These are phyloP conservation scores for Pogostemon cablin DNA, from an alignment of 257 asterid genomes.

Conservation along the genomic window DNA sequence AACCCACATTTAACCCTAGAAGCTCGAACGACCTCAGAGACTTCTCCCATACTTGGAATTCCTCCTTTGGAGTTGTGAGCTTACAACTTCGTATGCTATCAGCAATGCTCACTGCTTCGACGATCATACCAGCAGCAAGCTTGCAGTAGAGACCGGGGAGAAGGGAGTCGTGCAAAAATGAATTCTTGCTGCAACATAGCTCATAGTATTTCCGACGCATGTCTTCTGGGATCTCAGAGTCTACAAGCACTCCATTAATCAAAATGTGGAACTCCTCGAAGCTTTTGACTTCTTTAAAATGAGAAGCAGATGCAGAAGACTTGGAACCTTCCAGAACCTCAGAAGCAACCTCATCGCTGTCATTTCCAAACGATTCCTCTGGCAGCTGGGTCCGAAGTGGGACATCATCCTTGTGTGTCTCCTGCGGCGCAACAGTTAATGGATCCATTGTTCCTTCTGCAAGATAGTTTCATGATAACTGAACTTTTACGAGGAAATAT, in stretches of 20 bases:
- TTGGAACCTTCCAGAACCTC: conserved; percentile 57
- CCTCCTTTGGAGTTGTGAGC: conserved; percentile 42
- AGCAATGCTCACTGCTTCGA: conserved; percentile 44
- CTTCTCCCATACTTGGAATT: conserved; percentile 56
- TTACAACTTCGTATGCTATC: conserved; percentile 50
- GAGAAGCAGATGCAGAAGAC: conserved; percentile 31
- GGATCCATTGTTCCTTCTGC: conserved; percentile 39
- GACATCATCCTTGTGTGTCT: conserved; percentile 31
- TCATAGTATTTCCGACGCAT: conserved; percentile 47
- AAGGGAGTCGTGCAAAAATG: conserved; percentile 47
- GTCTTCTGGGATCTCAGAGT: conserved; percentile 55
- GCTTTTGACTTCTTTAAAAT: conserved; percentile 44
- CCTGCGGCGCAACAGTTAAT: conserved; percentile 35
- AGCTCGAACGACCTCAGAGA: conserved; percentile 57
- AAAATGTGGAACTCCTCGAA: conserved; percentile 53
- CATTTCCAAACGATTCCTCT: conserved; percentile 52
- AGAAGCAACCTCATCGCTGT: conserved; percentile 62
- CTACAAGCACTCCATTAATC: conserved; percentile 46
- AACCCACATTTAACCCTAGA: conserved; percentile 51
- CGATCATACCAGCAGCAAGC: conserved; percentile 52
- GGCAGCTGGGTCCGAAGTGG: conserved; percentile 26
- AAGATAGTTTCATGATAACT: not conserved
- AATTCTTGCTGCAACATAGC: conserved; percentile 45
- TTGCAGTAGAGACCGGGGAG: conserved; percentile 47
- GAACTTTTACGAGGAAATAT: not conserved